These are phyloP conservation scores for Cucurbitaria berberidis DNA, from an alignment of 2,329 filamentous ascomycete species.

Conservation along the genomic window DNA sequence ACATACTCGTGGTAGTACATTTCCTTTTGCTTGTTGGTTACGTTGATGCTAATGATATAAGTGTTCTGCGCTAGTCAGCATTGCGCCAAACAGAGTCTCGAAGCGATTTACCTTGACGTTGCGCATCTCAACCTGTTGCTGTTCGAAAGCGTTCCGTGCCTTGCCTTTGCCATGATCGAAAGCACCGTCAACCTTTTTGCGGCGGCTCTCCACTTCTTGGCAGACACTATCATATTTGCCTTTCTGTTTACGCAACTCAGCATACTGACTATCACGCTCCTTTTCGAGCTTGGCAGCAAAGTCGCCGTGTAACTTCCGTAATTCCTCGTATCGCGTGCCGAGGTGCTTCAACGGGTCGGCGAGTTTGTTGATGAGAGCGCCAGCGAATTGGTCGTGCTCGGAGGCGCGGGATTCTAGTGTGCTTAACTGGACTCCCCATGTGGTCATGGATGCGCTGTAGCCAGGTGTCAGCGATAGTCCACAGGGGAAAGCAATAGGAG, in stretches of 20 bases:
- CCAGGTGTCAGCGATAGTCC: conserved; percentile 7
- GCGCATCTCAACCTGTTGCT: conserved; percentile 93
- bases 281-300: conserved; percentile 88
- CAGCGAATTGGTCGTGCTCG: conserved; percentile 86
- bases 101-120: conserved; percentile 71
- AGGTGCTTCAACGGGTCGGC: conserved; percentile 85
- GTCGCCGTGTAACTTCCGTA: conserved; percentile 88
- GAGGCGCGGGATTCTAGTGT: conserved; percentile 86
- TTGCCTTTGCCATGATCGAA: conserved; percentile 87
- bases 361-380: conserved; percentile 77
- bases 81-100: background rate
- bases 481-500: background rate
- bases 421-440: conserved; percentile 92
- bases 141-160: conserved; percentile 88
- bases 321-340: conserved; percentile 79
- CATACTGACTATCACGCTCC: conserved; percentile 83
- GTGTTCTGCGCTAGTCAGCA: conserved; percentile 67
- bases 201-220: conserved; percentile 90
- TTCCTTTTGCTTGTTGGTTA: conserved; percentile 97
- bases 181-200: conserved; percentile 94
- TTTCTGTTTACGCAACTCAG: conserved; percentile 88
- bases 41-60: conserved; percentile 95
- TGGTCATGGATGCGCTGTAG: conserved; percentile 87
- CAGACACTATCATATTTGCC: conserved; percentile 90
- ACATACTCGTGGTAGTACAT: conserved; percentile 97